These are phyloP conservation scores for Acacia acuminata DNA, from an alignment of 306 rosid species.

Conservation along the genomic window DNA sequence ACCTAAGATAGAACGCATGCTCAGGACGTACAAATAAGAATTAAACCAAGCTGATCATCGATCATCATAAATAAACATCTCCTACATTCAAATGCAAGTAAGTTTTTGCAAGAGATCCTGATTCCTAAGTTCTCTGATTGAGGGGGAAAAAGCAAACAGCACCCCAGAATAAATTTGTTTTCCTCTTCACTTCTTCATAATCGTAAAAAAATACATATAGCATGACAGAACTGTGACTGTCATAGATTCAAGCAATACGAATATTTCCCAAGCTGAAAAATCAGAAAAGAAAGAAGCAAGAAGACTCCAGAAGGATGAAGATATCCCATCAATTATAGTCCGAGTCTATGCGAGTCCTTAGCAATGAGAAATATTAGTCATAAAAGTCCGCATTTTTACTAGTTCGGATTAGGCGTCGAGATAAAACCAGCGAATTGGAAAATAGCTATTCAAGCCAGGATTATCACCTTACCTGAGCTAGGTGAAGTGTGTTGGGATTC, in stretches of 20 bases:
- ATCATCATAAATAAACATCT: too few relatives aligned
- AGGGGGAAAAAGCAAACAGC: slow-evolving; percentile 1
- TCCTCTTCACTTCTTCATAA: slow-evolving; percentile 4
- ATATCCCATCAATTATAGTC: background rate
- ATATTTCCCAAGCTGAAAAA: background rate
- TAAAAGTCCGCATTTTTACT: slow-evolving; percentile 12
- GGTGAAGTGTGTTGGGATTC: too few relatives aligned
- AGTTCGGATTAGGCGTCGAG: too few relatives aligned
- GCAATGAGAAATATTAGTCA: background rate
- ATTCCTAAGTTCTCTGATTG: background rate
- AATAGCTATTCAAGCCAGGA: too few relatives aligned
- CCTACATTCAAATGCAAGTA: slow-evolving; percentile 7
- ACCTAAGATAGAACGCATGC: too few relatives aligned
- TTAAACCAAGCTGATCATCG: too few relatives aligned
- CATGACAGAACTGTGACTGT: background rate
- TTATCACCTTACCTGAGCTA: too few relatives aligned
- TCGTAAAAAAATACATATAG: background rate
- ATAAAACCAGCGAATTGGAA: too few relatives aligned
- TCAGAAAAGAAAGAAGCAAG: background rate
- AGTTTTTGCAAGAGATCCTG: slow-evolving; percentile 8
- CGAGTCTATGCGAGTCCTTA: background rate
- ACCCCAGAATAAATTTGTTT: background rate
- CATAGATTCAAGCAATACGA: background rate
- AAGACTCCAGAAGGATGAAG: background rate
- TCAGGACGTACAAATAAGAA: too few relatives aligned